These are phyloP conservation scores for Rosa hybrid DNA, from an alignment of 331 rosid species.

Conservation along the genomic window DNA sequence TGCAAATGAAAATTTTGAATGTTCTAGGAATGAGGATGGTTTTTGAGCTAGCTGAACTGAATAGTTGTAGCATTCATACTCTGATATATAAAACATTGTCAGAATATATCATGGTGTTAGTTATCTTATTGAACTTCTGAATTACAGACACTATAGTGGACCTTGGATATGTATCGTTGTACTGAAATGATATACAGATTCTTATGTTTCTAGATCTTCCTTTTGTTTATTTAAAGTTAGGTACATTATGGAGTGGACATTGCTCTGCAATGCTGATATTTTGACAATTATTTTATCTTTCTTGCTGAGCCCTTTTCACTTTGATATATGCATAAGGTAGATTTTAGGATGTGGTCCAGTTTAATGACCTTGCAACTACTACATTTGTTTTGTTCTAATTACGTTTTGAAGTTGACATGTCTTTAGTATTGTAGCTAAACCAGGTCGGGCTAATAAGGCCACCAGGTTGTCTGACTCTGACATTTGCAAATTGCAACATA, in stretches of 20 bases:
- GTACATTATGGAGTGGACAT: neutral
- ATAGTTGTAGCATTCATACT: neutral
- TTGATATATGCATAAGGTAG: neutral
- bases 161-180: neutral
- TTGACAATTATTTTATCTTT: neutral
- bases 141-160: neutral
- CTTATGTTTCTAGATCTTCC: neutral
- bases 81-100: neutral
- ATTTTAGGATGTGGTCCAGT: neutral
- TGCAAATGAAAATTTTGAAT: neutral
- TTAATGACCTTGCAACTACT: neutral
- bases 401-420: neutral
- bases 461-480: constrained; percentile 4
- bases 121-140: neutral
- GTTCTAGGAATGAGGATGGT: neutral
- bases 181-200: neutral
- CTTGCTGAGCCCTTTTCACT: neutral
- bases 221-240: neutral
- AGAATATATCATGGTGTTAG: neutral
- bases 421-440: neutral
- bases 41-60: constrained; percentile 10
- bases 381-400: neutral
- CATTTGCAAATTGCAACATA: neutral
- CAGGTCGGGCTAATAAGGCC: neutral
- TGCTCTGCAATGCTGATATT: neutral